Evolutionary conservation across 805 yeast species (phyloP).

Genomic region (Saturnispora ahearnii): DNA sequence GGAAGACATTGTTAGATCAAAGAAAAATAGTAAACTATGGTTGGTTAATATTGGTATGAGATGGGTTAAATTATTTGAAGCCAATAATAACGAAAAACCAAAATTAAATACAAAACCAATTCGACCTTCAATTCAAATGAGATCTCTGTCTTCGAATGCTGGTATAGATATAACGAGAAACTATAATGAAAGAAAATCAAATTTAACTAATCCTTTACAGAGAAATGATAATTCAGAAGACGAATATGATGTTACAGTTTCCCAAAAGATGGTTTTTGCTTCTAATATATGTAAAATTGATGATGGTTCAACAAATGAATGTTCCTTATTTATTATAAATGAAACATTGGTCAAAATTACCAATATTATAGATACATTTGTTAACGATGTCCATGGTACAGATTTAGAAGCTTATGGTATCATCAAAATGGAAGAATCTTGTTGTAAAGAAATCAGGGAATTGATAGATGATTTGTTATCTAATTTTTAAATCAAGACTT

Average conservation of each 20-base stretch:
- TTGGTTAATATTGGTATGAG: conserved; percentile 23
- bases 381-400: neutral
- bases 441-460: conserved; percentile 15
- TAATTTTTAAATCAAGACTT: neutral
- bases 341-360: conserved; percentile 3
- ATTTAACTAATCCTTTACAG: conserved; percentile 2
- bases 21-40: conserved; percentile 9
- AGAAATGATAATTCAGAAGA: neutral
- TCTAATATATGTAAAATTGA: neutral
- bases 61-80: conserved; percentile 20
- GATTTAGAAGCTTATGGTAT: conserved; percentile 5
- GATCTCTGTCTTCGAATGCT: conserved; percentile 6
- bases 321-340: neutral
- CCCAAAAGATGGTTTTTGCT: conserved; percentile 8
- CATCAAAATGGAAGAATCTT: conserved; percentile 9
- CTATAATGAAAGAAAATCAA: conserved; percentile 4
- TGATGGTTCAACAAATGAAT: conserved; percentile 1
- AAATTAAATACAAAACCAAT: neutral
- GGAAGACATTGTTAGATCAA: conserved; percentile 31
- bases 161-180: neutral
- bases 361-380: neutral
- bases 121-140: conserved; percentile 2
- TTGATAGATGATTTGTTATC: conserved; percentile 3
- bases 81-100: conserved; percentile 1
- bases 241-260: conserved; percentile 2